Percentiles rank a stretch among this genome's conserved stretches.
Evolutionary conservation across 192 early-diverging fungal genomes (phyloP).

Genomic region (Gigaspora rosea): DNA sequence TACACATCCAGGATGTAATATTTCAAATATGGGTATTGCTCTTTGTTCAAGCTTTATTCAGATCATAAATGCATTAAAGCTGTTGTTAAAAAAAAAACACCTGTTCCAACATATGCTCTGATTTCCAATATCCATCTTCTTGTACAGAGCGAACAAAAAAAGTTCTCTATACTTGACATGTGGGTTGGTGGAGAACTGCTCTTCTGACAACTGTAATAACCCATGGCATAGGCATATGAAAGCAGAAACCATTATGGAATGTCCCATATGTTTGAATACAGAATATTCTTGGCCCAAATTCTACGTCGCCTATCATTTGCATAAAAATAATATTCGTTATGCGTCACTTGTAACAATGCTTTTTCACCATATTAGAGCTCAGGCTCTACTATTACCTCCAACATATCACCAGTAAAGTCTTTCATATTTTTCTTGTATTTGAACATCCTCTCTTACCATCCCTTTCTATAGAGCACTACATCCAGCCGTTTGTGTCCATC

Average conservation of each 20-base stretch:
- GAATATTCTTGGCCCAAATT: too few species aligned
- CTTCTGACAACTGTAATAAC: constrained; percentile 18
- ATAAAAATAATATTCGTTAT: too few species aligned
- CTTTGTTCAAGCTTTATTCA: not conserved
- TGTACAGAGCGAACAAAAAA: not conserved
- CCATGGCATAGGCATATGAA: constrained; percentile 31
- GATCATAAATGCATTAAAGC: not conserved
- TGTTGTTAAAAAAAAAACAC: constrained; percentile 13
- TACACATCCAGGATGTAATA: too few species aligned
- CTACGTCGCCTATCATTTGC: too few species aligned
- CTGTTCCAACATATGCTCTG: constrained; percentile 30
- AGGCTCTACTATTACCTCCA: not conserved
- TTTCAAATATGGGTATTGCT: not conserved
- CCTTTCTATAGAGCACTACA: constrained; percentile 18
- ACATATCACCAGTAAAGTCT: constrained; percentile 21
- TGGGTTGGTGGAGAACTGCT: not conserved
- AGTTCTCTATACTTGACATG: constrained; percentile 3
- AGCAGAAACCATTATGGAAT: constrained; percentile 33
- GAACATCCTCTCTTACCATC: constrained; percentile 28
- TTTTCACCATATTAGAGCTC: too few species aligned
- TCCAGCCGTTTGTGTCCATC: constrained; percentile 19
- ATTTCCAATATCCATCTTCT: constrained; percentile 34
- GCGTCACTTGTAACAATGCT: too few species aligned
- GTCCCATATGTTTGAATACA: constrained; percentile 18
- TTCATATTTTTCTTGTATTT: constrained; percentile 27